Base-by-base conservation (phyloP, 2,329 filamentous ascomycete species). In the Coleophoma cylindrospora region DNA sequence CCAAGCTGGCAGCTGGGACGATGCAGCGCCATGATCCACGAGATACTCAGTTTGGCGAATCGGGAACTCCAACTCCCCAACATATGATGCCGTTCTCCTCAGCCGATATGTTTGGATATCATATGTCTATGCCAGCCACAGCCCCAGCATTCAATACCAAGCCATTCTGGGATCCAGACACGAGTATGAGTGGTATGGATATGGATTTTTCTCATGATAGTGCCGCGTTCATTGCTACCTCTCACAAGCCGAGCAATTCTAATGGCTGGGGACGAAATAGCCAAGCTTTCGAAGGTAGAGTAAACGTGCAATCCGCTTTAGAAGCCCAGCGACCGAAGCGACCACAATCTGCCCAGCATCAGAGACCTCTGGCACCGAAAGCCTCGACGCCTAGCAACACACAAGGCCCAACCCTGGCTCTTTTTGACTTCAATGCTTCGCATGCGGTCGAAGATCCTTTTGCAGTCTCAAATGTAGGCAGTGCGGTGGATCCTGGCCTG, bases 401-500 rank as follows among this genome's bases (percentile, higher is more conserved):
- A 40, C 36, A 55, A 12, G 79, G 80, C 54, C 71, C 73, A 11
- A 61, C 72, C 13, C 64, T 72, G 45, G 63, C 72, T 10, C 61
- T 62, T 34, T 64, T 74, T 38, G 68, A 71, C 21, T 69, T 70
- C 17, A 67, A 64, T 45, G 65, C 64, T 40, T 57, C 66, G 8
- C 66, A 70, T 21, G 62, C 65, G 37, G 61, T 67, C 34, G 76
- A 79, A 9, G 73, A 81, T 52, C 70, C 75, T 0, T 83, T 83
- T 56, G 68, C 71, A 21, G 69, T 76, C 27, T 66, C 73, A 36
- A 71, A 66, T 43, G 68, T 73, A 6, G 68, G 64, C 27, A 70
- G 71, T 8, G 76, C 71, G n/a, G 80, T 85, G 6, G 72, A 85
- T 56, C 81, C 81, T 1, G 81, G 78, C 8, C 67, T 85, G 14